Evolutionary conservation across 768 basidiomycete genomes (phyloP), one percentile per base, ranked within the genome.

Genomic region (Megacollybia marginata): DNA sequence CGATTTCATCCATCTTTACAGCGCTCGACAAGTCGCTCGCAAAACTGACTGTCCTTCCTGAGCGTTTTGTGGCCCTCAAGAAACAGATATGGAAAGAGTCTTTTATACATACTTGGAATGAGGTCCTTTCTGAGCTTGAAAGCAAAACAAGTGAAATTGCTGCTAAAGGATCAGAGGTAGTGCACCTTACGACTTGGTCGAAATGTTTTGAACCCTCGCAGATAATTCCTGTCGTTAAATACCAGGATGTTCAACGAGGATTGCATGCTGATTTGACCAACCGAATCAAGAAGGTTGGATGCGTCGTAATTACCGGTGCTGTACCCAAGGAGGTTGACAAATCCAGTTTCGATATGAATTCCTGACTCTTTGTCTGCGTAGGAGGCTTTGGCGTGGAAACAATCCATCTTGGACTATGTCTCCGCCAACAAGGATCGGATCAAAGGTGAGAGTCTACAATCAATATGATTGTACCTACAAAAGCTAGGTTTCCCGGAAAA

Each of bases 311-410:
- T 9, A 72, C 70, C 42, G 78, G 78, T 5, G 85, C 74, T 1
- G 72, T 89, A 1, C 68, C 76, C 0, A 64, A 74, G 48, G 69
- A 80, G 53, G 78, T 79, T 19, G 4, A 16, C 34, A 13, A n/a
- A 45, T 50, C 19, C 62, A 64, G 44, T 59, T 59, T 48, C 53
- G 50, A 1, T 47, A 54, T 64, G 13, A 44, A 56, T 55, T 33
- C 23, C 32, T 16, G 28, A 33, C 42, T n/a, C 19, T 44, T 19
- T 32, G 8, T 40, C 40, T 32, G n/a, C n/a, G n/a, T 51, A 84
- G 75, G 75, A 83, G 66, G 86, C 80, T 0, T 55, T 82, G 1
- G 54, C 48, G 0, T 87, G 85, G 83, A 83, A 85, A 53, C 58
- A 61, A 19, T 63, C 68, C 6, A 71, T 87, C 34, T 65, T 64